Evolutionary conservation across 768 basidiomycete genomes (phyloP), one percentile per base, ranked within the genome.

Genomic region (Termitomyces eurrhizus): DNA sequence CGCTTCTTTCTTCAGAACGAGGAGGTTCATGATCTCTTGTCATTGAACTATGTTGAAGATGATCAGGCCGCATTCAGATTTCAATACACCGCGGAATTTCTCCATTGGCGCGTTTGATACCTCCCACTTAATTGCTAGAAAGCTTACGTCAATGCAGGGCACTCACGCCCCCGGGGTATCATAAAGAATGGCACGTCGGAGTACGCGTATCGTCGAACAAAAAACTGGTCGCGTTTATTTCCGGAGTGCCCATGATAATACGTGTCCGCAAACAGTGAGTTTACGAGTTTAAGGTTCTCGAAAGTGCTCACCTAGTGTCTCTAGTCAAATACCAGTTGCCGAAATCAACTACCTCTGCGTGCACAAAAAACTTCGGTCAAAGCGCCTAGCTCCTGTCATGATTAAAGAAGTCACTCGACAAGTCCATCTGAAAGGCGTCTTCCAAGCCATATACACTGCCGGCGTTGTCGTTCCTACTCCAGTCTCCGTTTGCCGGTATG

Each of bases 311-410:
- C 24, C 35, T 44, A 61, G 45, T 12, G 46, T 26, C 52, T 39
- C 26, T 65, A 67, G 60, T 39, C 62, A 78, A 6, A 81, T 98
- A 69, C 76, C 74, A 33, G 85, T 87, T 45, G 88, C 87, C 71
- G 97, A 98, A 74, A 95, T 99, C 77, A 99, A 98, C 73, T 98
- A 92, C 74, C 88, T 99, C 53, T 96, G 94, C 68, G 88, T 98
- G 1, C 95, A 97, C 82, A 99, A 99, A 79, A 98, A 97, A 74
- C 77, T 98, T 39, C 89, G 97, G 18, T 92, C 93, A 0, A 98
- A 98, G 72, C 90, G 97, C 44, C 79, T 98, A 26, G 89, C 97
- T 0, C 97, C 97, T 0, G 92, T 98, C 13, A 81, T 99, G 53
- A 98, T 99, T 76, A 97, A 97, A 72, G 97, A 99, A 70, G 90